Percentiles rank a stretch among this genome's conserved stretches.
Conservation (phyloP, 2,329 filamentous ascomycete species). For the Trichoderma arundinaceum region DNA sequence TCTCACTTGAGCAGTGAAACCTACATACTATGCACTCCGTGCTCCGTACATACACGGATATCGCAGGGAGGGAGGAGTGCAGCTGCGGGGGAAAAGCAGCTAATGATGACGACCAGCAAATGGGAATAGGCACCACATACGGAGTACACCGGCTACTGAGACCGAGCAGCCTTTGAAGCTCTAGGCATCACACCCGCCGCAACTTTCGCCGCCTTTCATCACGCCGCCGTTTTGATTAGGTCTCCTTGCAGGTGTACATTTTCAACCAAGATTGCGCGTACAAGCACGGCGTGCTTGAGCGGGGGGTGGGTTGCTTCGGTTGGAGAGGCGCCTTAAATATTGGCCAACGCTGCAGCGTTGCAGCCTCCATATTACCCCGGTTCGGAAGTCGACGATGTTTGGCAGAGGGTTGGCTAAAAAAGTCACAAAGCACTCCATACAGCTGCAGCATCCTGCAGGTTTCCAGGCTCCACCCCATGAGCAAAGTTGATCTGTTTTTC, state of each 20-base stretch:
- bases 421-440: slow-evolving; percentile 4
- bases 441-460: slow-evolving; percentile 18
- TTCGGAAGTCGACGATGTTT: slow-evolving; percentile 30
- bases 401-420: neutral
- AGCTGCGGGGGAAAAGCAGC: slow-evolving; percentile 17
- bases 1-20: slow-evolving; percentile 12
- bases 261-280: slow-evolving; percentile 4
- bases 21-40: neutral
- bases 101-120: slow-evolving; percentile 5
- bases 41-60: neutral
- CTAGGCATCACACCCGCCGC: neutral
- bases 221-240: slow-evolving; percentile 6
- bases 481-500: neutral
- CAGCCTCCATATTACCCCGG: slow-evolving; percentile 13
- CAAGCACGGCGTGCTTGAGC: slow-evolving; percentile 1
- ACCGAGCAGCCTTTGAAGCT: slow-evolving; percentile 5
- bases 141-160: slow-evolving; percentile 1
- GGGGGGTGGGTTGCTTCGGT: neutral
- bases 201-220: slow-evolving; percentile 3
- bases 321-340: neutral
- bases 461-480: slow-evolving; percentile 11
- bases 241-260: slow-evolving; percentile 11
- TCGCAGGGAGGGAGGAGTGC: neutral
- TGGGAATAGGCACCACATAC: neutral
- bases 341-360: slow-evolving; percentile 15